Base-by-base conservation (phyloP, 1,139 yeast species). In the Casaregolazyma suthepensis region DNA sequence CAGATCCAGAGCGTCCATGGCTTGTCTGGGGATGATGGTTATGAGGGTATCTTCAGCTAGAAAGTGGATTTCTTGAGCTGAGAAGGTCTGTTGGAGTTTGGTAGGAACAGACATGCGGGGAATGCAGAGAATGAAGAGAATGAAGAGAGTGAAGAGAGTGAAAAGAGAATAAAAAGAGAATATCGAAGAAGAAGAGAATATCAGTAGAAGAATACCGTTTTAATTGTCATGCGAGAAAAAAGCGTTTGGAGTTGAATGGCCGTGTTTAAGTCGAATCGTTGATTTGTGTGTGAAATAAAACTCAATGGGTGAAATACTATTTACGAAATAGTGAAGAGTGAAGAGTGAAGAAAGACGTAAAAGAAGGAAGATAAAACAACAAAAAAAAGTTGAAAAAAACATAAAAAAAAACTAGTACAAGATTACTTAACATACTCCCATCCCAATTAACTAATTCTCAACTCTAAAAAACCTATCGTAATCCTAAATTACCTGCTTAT, bases 1-100 rank as follows among this genome's bases (percentile, higher is more conserved):
- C 50, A 87, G 73, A 49, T 78, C 80, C 18, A 85, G 71, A 37
- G 83, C 75, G 45, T 80, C 82, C 80, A 86, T 77, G 3, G 83
- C 73, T 64, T 85, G 87, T 50, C 90, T 73, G 1, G 98, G 96
- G 31, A 90, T 75, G 38, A 91, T 83, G 35, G 83, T 78, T 15
- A 90, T 77, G 3, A 69, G 70, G 54, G 85, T 89, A 68, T 86
- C 88, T 66, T 93, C 98, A 1, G 96, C 95, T 40, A 89, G 72
- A 65, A 87, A 93, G 61, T 82, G 86, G 46, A 91, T 76, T 67
- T 93, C 98, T 10, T 84, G 75, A 0, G 96, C 93, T 43, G 84
- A 73, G 54, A 90, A 80, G 20, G 85, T 81, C 54, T 75, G 73
- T 57, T 77, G 80, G 42, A 82, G 72, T 50, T 75, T 72, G 9